phyloP scores from a whole-genome alignment of 2,329 filamentous ascomycete species.

The Pyrenochaeta sp. region DNA sequence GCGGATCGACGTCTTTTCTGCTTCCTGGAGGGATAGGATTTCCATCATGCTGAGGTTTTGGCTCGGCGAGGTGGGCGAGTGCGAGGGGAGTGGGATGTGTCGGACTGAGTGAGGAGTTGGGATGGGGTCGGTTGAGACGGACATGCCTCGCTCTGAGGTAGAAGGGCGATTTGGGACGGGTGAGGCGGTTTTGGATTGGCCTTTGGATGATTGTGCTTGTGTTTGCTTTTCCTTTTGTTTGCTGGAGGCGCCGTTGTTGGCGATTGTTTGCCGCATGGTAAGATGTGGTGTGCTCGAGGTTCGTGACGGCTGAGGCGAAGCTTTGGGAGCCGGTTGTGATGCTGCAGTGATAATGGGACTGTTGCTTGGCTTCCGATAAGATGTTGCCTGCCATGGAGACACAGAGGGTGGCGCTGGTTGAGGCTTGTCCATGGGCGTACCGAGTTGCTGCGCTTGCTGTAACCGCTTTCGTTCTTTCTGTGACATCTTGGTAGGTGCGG shows the following conservation, averaged over 20 bases:
- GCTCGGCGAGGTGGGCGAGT: conserved; percentile 68
- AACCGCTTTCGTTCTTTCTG: conserved; percentile 86
- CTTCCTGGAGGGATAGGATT: conserved; percentile 86
- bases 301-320: conserved; percentile 22
- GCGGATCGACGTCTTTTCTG: conserved; percentile 80
- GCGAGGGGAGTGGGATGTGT: conserved; percentile 61
- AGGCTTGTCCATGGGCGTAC: conserved; percentile 35
- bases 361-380: conserved; percentile 39
- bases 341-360: conserved; percentile 20
- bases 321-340: conserved; percentile 14
- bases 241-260: conserved; percentile 35
- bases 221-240: conserved; percentile 37
- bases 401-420: conserved; percentile 38
- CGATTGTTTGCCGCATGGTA: conserved; percentile 68
- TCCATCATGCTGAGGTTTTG: conserved; percentile 81
- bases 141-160: conserved; percentile 42
- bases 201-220: conserved; percentile 15
- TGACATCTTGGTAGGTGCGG: conserved; percentile 70
- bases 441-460: conserved; percentile 48
- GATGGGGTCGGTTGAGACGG: conserved; percentile 43
- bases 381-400: conserved; percentile 45
- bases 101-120: conserved; percentile 55
- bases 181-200: conserved; percentile 20
- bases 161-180: conserved; percentile 35
- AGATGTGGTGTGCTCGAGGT: conserved; percentile 58